Conservation (phyloP, 345 rosid species). For the Cardamine occulta region DNA sequence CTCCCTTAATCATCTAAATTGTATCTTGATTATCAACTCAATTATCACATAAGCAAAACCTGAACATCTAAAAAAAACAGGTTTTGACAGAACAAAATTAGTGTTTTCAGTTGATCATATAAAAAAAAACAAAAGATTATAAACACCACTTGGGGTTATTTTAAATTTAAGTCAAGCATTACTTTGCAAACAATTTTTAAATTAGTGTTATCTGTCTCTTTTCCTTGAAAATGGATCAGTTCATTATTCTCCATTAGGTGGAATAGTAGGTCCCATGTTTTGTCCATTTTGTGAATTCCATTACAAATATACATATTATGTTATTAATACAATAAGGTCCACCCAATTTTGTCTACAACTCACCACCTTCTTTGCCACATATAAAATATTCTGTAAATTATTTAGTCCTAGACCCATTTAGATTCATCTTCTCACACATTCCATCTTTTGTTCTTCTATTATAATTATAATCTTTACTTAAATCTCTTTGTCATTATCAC, state of each 20-base stretch:
- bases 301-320: conserved; percentile 9
- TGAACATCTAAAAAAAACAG: background rate
- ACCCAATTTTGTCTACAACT: conserved; percentile 42
- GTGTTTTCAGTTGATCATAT: background rate
- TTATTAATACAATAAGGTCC: conserved; percentile 36
- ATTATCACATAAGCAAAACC: background rate
- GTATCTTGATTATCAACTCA: background rate
- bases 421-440: conserved; percentile 26
- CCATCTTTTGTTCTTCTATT: conserved; percentile 20
- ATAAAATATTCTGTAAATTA: conserved; percentile 18
- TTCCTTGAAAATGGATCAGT: conserved; percentile 19
- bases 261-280: conserved; percentile 45
- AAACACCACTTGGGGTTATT: conserved; percentile 22
- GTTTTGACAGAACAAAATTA: background rate
- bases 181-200: conserved; percentile 16
- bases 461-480: conserved; percentile 15
- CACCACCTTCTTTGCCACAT: conserved; percentile 41
- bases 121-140: too few species aligned
- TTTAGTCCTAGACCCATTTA: conserved; percentile 3
- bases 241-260: conserved; percentile 45
- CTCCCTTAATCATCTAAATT: background rate
- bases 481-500: conserved; percentile 26
- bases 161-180: background rate
- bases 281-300: conserved; percentile 36
- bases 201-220: conserved; percentile 20